A percentile compares a stretch with the other conserved stretches of the same genome.
Evolutionary conservation across 257 asterid species (phyloP).

Genomic region (Perilla frutescens): DNA sequence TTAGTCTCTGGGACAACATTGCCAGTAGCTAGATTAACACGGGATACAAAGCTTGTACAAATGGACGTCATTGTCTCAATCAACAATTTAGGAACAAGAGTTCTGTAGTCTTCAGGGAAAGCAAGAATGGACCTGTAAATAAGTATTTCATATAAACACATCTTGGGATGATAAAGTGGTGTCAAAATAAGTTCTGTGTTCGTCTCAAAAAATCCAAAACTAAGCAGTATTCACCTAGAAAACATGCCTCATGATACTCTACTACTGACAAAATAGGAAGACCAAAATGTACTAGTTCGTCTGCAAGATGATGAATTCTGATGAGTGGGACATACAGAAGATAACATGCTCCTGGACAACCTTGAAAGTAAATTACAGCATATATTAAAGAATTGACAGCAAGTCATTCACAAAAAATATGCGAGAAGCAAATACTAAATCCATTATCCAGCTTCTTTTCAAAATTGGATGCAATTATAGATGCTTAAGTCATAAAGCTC

Average conservation of each 20-base stretch:
- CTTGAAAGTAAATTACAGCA: not conserved
- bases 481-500: not conserved
- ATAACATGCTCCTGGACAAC: not conserved
- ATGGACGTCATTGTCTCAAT: slow-evolving; percentile 77
- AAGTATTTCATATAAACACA: slow-evolving; percentile 20
- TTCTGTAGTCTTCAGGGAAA: slow-evolving; percentile 89
- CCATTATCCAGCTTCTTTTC: not conserved
- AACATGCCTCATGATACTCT: not conserved
- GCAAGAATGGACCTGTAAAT: slow-evolving; percentile 85
- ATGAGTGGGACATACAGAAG: not conserved
- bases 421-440: not conserved
- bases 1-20: slow-evolving; percentile 93
- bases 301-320: slow-evolving; percentile 7
- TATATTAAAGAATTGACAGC: slow-evolving; percentile 5
- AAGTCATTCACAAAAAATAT: slow-evolving; percentile 5
- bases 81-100: slow-evolving; percentile 83
- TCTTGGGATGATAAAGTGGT: not conserved
- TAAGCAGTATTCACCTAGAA: not conserved
- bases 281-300: not conserved
- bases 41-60: slow-evolving; percentile 77
- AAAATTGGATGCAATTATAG: not conserved
- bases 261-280: slow-evolving; percentile 6
- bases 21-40: slow-evolving; percentile 88
- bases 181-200: slow-evolving; percentile 8
- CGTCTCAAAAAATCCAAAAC: not conserved